Conservation (phyloP, 2,329 filamentous ascomycete genomes). For the Sclerotinia sclerotiorum region DNA sequence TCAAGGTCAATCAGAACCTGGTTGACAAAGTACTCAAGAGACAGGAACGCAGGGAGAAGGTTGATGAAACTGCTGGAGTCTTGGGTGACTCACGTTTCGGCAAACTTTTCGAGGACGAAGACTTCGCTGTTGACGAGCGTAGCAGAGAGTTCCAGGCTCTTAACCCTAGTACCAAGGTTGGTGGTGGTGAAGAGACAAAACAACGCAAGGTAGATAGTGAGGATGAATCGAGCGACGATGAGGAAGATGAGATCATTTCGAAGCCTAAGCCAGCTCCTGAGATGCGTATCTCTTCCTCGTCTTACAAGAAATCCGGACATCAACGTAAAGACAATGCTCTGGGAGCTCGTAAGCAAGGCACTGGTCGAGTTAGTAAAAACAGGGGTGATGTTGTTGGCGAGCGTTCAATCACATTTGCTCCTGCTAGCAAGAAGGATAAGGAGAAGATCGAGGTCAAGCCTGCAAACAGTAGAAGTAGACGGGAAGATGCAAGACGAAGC, state of each 20-base stretch:
- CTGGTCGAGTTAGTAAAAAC: constrained; percentile 48
- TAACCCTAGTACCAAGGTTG: constrained; percentile 74
- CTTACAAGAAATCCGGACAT: constrained; percentile 59
- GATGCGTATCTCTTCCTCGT: constrained; percentile 70
- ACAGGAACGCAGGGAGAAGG: constrained; percentile 58
- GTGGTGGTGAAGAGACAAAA: constrained; percentile 37
- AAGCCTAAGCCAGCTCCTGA: constrained; percentile 40
- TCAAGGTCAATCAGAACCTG: constrained; percentile 88
- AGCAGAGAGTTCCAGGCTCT: constrained; percentile 83
- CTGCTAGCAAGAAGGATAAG: constrained; percentile 55
- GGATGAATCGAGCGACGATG: constrained; percentile 45
- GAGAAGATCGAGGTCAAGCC: constrained; percentile 32
- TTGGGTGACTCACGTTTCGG: constrained; percentile 85
- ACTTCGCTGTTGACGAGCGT: constrained; percentile 87
- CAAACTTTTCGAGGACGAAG: constrained; percentile 86
- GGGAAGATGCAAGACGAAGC: constrained; percentile 57
- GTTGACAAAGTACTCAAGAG: constrained; percentile 72
- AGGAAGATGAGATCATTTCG: constrained; percentile 44
- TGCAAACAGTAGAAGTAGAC: constrained; percentile 33
- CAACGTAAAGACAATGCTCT: constrained; percentile 54
- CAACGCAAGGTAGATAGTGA: constrained; percentile 43
- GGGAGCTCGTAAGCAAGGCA: constrained; percentile 55
- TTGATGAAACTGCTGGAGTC: constrained; percentile 62
- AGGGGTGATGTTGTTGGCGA: constrained; percentile 58
- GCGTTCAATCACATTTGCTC: constrained; percentile 72